phyloP scores from a whole-genome alignment of 2,329 filamentous ascomycete species.

The Ilyonectria mors-panacis region DNA sequence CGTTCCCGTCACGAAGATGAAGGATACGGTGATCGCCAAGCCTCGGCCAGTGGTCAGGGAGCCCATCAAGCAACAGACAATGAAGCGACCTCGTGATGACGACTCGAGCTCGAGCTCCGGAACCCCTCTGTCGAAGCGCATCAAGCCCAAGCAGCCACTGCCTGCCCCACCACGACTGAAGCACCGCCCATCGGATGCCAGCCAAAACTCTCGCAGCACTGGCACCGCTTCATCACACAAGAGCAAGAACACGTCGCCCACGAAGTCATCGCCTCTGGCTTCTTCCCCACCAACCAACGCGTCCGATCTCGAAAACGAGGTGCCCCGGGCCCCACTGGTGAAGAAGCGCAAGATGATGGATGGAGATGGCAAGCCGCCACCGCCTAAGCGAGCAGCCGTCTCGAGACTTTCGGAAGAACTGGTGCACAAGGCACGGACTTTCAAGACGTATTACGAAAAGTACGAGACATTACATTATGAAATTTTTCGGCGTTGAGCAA shows the following conservation, averaged over 20 bases:
- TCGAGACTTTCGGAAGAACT: constrained; percentile 58
- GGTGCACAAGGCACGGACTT: constrained; percentile 67
- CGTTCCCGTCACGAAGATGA: constrained; percentile 46
- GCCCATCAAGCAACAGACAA: constrained; percentile 52
- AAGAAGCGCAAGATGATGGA: constrained; percentile 63
- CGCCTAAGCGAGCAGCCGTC: constrained; percentile 50
- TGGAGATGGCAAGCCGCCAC: constrained; percentile 41
- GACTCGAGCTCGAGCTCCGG: constrained; percentile 74
- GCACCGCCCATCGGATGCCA: constrained; percentile 65
- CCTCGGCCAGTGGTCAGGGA: constrained; percentile 49
- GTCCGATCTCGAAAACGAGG: constrained; percentile 69
- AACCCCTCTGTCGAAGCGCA: constrained; percentile 70
- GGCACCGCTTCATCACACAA: constrained; percentile 57
- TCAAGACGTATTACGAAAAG: constrained; percentile 69
- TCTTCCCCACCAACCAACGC: constrained; percentile 77
- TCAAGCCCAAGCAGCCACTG: constrained; percentile 64
- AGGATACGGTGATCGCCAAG: constrained; percentile 52
- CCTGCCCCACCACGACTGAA: constrained; percentile 52
- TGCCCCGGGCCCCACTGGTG: constrained; percentile 45
- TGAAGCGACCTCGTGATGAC: constrained; percentile 66
- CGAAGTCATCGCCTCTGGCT: constrained; percentile 76
- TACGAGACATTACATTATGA: constrained; percentile 72
- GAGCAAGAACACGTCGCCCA: constrained; percentile 70
- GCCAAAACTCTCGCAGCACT: constrained; percentile 61
- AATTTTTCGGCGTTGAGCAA: constrained; percentile 66